A percentile compares a stretch with the other conserved stretches of the same genome.
These are phyloP conservation scores for Sphagnurus paluster DNA, from an alignment of 1,284 basidiomycete species.

Conservation along the genomic window DNA sequence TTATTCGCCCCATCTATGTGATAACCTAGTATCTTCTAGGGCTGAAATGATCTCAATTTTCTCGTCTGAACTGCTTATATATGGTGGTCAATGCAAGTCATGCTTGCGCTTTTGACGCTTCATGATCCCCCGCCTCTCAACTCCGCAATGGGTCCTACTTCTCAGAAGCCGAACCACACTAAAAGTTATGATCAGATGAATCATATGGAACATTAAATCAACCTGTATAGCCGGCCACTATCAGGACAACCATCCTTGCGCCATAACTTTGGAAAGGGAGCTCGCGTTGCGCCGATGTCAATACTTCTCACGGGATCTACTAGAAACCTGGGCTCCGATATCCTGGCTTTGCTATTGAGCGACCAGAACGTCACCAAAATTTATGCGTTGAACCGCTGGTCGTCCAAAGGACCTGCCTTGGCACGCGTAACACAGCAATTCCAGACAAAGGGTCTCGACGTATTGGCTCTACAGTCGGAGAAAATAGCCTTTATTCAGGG, in stretches of 20 bases:
- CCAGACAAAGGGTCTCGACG: constrained; percentile 3
- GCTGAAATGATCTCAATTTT: no score
- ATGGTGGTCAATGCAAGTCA: no score
- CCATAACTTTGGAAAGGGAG: background rate
- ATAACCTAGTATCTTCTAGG: no score
- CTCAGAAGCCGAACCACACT: no score
- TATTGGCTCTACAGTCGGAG: background rate
- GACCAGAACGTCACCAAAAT: constrained; percentile 18
- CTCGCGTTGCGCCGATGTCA: background rate
- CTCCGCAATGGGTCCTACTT: no score
- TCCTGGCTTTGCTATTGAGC: constrained; percentile 22
- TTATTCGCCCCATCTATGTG: no score
- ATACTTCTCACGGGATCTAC: constrained; percentile 35
- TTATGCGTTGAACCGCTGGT: constrained; percentile 18
- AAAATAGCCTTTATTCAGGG: constrained; percentile 8
- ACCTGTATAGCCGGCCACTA: background rate
- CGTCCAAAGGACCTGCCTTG: constrained; percentile 1
- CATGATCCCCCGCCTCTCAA: no score
- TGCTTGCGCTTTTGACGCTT: no score
- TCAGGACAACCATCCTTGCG: background rate
- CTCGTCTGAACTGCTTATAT: no score
- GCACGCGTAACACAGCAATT: constrained; percentile 4
- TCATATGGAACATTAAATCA: background rate
- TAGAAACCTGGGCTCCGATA: constrained; percentile 28
- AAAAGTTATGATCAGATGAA: background rate